Base-by-base conservation (phyloP, 2,329 filamentous ascomycete species). In the Zasmidium angulare region DNA sequence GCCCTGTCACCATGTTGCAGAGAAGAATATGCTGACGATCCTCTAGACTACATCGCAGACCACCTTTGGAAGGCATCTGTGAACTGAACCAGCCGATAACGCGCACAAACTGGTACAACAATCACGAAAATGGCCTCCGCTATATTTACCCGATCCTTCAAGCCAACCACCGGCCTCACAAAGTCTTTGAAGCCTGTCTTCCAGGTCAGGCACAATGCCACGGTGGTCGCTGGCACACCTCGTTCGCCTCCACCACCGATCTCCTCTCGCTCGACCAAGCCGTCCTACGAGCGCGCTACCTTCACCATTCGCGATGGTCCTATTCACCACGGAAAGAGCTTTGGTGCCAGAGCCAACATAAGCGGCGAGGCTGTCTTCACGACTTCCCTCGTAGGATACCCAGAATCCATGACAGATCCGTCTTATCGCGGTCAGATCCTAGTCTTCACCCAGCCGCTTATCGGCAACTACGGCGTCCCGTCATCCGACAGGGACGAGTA, bases 341-440 rank as follows among this genome's bases (percentile, higher is more conserved):
- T 98, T 71, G 95, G 95, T 71, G 95, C 95, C 73, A 95, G 96
- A 77, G 86, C 89, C 76, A 99, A 97, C 83, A 90, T 98, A 74
- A 96, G 93, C 64, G 95, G 95, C 69, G 95, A 99, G 82, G 95
- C 95, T 49, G 95, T 98, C 76, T 99, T 99, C 83, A 98, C 95
- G 63, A 98, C 95, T 62, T 97, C 93, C 22, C 87, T 98, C 57
- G 95, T 99, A 60, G 95, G 95, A 71, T 99, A 99, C 77, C 95
- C 95, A 68, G 95, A 99, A 82, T 97, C 85, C 49, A 80, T 88
- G 80, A 87, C 85, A 71, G 86, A 88, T 67, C 86, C 86, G 12
- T 88, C 86, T 58, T 88, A 88, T 76, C 85, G 86, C 67, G 86
- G 95, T 68, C 95, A 99, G 82, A 98, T 99, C 68, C 84, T 99